A percentile compares a stretch with the other conserved stretches of the same genome.
These are phyloP conservation scores for Capsella bursapastoris DNA, from an alignment of 345 rosid species.

Conservation along the genomic window DNA sequence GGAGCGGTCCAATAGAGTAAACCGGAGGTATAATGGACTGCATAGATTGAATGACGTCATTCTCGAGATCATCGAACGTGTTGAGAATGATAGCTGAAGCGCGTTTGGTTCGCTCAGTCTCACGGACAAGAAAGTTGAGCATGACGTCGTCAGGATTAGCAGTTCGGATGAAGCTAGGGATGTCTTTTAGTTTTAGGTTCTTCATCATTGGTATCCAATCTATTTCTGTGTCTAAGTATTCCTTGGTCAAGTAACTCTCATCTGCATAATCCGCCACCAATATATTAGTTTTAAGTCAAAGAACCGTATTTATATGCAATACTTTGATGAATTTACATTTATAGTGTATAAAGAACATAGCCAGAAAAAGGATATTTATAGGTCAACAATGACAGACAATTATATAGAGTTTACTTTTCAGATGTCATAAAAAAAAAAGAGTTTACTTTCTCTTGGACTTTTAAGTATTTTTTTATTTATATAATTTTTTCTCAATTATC, in stretches of 20 bases:
- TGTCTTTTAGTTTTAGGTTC: constrained; percentile 50
- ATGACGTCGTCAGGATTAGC: constrained; percentile 43
- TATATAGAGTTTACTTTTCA: neutral
- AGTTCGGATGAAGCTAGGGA: constrained; percentile 54
- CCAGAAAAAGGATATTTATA: neutral
- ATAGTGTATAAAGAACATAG: neutral
- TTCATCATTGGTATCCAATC: constrained; percentile 59
- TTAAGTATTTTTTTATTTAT: neutral
- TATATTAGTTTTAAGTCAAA: neutral
- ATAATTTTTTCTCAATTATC: neutral
- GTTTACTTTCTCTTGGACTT: neutral
- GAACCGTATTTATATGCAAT: no score
- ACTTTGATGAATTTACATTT: no score
- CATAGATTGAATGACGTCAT: constrained; percentile 37
- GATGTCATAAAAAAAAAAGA: no score
- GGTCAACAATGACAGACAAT: neutral
- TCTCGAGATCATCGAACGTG: constrained; percentile 53
- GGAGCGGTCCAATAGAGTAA: constrained; percentile 51
- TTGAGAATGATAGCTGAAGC: constrained; percentile 55
- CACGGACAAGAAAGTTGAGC: constrained; percentile 15
- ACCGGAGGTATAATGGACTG: constrained; percentile 49
- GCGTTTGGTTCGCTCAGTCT: constrained; percentile 41
- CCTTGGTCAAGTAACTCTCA: constrained; percentile 53
- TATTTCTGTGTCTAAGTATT: constrained; percentile 50
- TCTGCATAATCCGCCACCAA: constrained; percentile 37